Conservation (phyloP, 331 rosid species). For the Phaseolus coccineus region DNA sequence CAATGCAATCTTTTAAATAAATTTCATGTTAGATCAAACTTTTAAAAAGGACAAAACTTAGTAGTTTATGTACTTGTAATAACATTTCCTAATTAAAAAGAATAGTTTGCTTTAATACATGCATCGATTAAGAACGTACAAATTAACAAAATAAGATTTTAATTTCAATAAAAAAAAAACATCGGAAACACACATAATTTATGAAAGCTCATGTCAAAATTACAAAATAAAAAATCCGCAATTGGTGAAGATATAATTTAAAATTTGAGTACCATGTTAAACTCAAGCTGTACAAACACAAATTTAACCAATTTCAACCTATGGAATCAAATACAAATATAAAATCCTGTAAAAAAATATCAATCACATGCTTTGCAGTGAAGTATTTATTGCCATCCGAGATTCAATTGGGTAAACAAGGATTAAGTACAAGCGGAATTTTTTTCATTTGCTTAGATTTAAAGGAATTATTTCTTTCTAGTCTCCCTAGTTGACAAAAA, state of each 20-base stretch:
- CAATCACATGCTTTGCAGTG: not conserved
- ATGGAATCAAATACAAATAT: not conserved
- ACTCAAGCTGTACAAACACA: not conserved
- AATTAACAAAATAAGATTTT: not conserved
- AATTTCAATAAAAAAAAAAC: not conserved
- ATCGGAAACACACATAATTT: not conserved
- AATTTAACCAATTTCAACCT: too few species aligned
- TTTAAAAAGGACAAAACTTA: not conserved
- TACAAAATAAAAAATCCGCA: not conserved
- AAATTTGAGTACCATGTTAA: not conserved
- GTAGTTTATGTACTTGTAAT: too few species aligned
- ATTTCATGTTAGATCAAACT: not conserved
- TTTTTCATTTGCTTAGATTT: not conserved
- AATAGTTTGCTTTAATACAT: not conserved
- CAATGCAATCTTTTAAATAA: not conserved
- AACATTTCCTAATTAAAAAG: too few species aligned
- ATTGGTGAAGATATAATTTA: not conserved
- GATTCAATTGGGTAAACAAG: not conserved
- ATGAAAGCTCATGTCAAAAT: not conserved
- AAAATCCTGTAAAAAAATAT: too few species aligned
- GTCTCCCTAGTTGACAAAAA: too few species aligned
- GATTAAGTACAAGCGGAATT: not conserved
- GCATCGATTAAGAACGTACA: not conserved
- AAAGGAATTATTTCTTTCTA: not conserved
- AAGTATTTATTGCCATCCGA: not conserved